These are phyloP conservation scores for Komagataea norvegica DNA, from an alignment of 1,139 yeast genomes.

Conservation along the genomic window DNA sequence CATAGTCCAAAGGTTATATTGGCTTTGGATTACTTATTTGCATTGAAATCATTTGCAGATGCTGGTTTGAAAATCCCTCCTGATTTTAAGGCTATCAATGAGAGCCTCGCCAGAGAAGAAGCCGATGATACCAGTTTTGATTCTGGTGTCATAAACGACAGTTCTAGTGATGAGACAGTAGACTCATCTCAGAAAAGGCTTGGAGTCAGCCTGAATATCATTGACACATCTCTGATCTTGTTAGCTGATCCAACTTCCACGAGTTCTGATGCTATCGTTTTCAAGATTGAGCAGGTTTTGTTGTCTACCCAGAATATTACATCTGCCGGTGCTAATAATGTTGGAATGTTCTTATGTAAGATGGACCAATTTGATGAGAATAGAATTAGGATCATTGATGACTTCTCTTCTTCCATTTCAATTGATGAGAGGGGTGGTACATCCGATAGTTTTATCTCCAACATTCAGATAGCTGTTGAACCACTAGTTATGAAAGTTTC, in stretches of 20 bases:
- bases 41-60: constrained; percentile 60
- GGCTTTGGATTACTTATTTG: constrained; percentile 82
- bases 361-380: constrained; percentile 64
- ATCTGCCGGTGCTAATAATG: constrained; percentile 67
- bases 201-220: constrained; percentile 64
- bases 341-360: constrained; percentile 79
- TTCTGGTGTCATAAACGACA: constrained; percentile 3
- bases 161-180: background rate
- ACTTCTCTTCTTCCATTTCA: constrained; percentile 74
- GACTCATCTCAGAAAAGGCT: constrained; percentile 20
- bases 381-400: constrained; percentile 75
- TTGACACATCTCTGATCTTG: constrained; percentile 73
- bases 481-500: constrained; percentile 80
- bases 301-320: constrained; percentile 60
- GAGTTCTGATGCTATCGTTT: constrained; percentile 84
- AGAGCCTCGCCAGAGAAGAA: constrained; percentile 15
- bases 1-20: constrained; percentile 79
- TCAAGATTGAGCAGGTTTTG: constrained; percentile 77
- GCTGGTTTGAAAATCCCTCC: constrained; percentile 33
- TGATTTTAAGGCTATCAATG: constrained; percentile 14
- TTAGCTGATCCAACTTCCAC: constrained; percentile 71
- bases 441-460: constrained; percentile 50
- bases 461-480: constrained; percentile 68
- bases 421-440: constrained; percentile 69
- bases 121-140: constrained; percentile 10